Base-by-base conservation (phyloP, 148 eudicot genomes). In the Silene conica region DNA sequence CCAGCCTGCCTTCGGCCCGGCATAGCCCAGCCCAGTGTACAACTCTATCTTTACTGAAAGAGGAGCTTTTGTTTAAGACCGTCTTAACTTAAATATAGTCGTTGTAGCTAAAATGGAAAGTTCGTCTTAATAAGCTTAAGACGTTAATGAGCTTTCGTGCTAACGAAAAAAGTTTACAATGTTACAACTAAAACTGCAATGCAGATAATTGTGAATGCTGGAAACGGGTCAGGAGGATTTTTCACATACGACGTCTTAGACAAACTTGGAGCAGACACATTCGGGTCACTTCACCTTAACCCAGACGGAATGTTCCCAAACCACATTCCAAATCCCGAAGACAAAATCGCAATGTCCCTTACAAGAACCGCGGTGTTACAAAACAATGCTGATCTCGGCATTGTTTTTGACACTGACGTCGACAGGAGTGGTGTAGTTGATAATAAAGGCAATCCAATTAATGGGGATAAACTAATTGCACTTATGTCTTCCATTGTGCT, bases 211-310 rank as follows among this genome's bases (percentile, higher is more conserved):
- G 98, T 95, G 71, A 95, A 95, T 61, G 98, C 96, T 8, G 98
- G 98, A 71, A 95, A 95, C 14, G 98, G 98, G 0, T 92, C 98
- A 9, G 97, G 98, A 68, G 98, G 98, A 1, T 95, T 95, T 83
- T 92, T 92, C 82, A 90, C 98, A 60, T 86, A 83, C 84, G 96
- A 89, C 38, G 98, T 95, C 8, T 74, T 95, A 70, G 98, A 95
- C 87, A 90, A 85, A 72, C 92, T 95, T 0, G 97, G 98, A 21
- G 97, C 98, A 19, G 90, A 90, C 86, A 95, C 98, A 14, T 88
- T 89, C 16, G 97, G 97, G 3, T 95, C 98, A 0, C 85, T 90
- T 58, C 83, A 92, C 87, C 86, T 92, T 6, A 81, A 75, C 14
- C 98, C 97, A 0, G 96, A 92, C 31, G 97, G 98, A 13, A 92